Evolutionary conservation across 2,329 filamentous ascomycete species (phyloP), one percentile per base, ranked within the genome.

Genomic region (Stenocarpella maydis): DNA sequence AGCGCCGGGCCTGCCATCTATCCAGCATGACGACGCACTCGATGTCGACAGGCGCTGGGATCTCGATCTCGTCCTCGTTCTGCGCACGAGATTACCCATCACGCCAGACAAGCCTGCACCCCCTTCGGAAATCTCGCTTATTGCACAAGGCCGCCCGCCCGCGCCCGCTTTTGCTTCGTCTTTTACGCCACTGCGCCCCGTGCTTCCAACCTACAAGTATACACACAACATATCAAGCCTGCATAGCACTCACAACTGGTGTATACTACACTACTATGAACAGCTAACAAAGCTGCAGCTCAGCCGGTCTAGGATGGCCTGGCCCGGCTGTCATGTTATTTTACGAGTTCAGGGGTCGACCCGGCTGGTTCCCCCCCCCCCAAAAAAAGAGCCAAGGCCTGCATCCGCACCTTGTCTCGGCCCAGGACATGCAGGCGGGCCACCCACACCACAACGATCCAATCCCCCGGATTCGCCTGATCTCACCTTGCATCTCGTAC

Each of bases 101-200:
- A n/a, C 39, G 19, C 39, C 12, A 31, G 39, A 26, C 12, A 31
- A 24, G 17, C 37, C 55, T 61, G 19, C 19, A 19, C 58, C 58
- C 58, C 58, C 49, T 63, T 43, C n/a, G n/a, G 31, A 28, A 63
- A 63, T 63, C 58, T 63, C 58, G 58, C 58, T n/a, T n/a, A n/a
- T 63, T 63, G 28, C 58, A 63, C 58, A 49, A 49, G n/a, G 24
- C 26, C 34, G 12, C 34, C n/a, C n/a, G n/a, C n/a, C n/a, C n/a
- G n/a, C 34, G 34, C 37, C 15, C 43, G 58, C 58, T 63, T 49
- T 43, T 63, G 58, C 58, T 49, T 49, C 58, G 49, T 49, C 41
- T 63, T n/a, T 26, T 28, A n/a, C 15, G 58, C 31, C 41, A 19
- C 24, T n/a, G 39, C 24, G 24, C 17, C 54, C 54, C 55, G n/a